Evolutionary conservation across 768 basidiomycete species (phyloP).

Genomic region (Lactarius hengduanensis): DNA sequence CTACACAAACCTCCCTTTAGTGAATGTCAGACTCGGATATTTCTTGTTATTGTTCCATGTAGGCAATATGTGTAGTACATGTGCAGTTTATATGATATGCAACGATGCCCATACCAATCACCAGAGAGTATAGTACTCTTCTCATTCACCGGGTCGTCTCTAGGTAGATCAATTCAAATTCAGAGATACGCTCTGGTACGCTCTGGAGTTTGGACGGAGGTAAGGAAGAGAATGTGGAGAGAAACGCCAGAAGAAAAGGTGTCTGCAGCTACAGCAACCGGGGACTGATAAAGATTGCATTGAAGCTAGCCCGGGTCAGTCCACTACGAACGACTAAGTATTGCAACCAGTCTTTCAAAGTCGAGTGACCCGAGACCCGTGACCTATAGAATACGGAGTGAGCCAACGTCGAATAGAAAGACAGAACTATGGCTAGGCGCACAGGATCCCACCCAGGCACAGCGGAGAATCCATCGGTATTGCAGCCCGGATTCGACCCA

Average conservation of each 20-base stretch:
- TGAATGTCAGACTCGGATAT: not conserved
- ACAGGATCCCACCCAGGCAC: not conserved
- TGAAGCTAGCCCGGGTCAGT: too few relatives aligned
- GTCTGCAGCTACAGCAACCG: too few relatives aligned
- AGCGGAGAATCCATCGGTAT: not conserved
- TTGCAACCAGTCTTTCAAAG: not conserved
- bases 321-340: not conserved
- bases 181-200: too few relatives aligned
- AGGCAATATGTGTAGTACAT: not conserved
- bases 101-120: not conserved
- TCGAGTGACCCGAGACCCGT: too few relatives aligned
- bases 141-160: not conserved
- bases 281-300: too few relatives aligned
- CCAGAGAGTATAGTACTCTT: not conserved
- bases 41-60: constrained; percentile 7
- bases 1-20: constrained; percentile 23
- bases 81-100: not conserved
- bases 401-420: too few relatives aligned
- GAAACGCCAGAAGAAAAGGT: too few relatives aligned
- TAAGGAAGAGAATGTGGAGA: too few relatives aligned
- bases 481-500: not conserved
- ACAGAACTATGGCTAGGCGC: not conserved
- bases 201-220: too few relatives aligned
- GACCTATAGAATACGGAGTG: too few relatives aligned
- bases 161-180: too few relatives aligned